Evolutionary conservation across 139 green algal genomes (phyloP), one percentile per base, ranked within the genome.

Genomic region (Trebouxia sp.): DNA sequence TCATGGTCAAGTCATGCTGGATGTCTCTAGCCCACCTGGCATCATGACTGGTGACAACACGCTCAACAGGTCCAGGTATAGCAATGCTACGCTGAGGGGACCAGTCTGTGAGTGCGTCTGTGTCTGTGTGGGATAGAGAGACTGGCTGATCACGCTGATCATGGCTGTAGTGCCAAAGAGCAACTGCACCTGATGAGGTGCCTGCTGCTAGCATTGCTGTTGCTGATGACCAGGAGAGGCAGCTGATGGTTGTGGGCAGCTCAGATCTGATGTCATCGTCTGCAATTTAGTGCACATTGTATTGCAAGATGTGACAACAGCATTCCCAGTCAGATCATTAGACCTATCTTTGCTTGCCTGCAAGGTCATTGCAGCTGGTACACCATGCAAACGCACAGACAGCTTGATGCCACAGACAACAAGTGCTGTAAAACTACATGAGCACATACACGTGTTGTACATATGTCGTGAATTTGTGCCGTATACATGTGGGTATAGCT

Each of bases 121-220:
- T 8, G 5, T 45, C 32, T 35, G 43, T 45, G 30, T 17, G 35
- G 62, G 32, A 2, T 15, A 8, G 10, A 24, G 58, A 15, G 3
- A 38, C 6, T 14, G 12, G 20, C 28, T 43, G 62, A 14, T 24
- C 28, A 41, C 15, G 14, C 62, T 41, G n/a, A n/a, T n/a, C n/a
- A n/a, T n/a, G n/a, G n/a, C n/a, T n/a, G n/a, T n/a, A n/a, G n/a
- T n/a, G 53, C 42, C 69, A 58, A 6, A 77, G n/a, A 4, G n/a
- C n/a, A 4, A 77, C 69, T 41, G 39, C 55, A n/a, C 69, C 41
- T 41, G 69, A 28, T 20, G 69, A 26, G 17, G 69, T 77, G 69
- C 69, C 69, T 17, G 42, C 69, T 56, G 69, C 26, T 38, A 77
- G 42, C 10, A 37, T 77, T 38, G 10, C 41, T 58, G 69, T 55